Evolutionary conservation across 148 eudicot species (phyloP).

Genomic region (Vaccinium myrtillus): DNA sequence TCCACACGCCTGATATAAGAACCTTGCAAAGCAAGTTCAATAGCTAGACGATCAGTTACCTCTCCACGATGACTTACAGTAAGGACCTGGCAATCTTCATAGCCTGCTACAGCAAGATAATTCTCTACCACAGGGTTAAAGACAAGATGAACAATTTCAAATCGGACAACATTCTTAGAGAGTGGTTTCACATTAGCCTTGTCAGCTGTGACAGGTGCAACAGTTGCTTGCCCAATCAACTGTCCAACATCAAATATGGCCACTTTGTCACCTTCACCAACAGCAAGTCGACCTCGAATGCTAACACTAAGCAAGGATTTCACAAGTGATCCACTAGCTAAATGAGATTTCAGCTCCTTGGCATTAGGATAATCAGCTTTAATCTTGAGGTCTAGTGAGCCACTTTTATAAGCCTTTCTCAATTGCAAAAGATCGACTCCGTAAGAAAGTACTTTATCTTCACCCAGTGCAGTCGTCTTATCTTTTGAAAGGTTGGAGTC

Average conservation of each 20-base stretch:
- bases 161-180: slow-evolving; percentile 90
- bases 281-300: slow-evolving; percentile 94
- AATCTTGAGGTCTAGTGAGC: slow-evolving; percentile 89
- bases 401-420: slow-evolving; percentile 98
- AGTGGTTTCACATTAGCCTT: slow-evolving; percentile 97
- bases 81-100: slow-evolving; percentile 98
- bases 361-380: slow-evolving; percentile 97
- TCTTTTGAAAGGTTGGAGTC: slow-evolving; percentile 71
- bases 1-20: slow-evolving; percentile 93
- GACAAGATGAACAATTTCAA: slow-evolving; percentile 93
- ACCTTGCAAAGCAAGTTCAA: slow-evolving; percentile 98
- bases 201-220: slow-evolving; percentile 95
- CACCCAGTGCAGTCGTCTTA: slow-evolving; percentile 51
- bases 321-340: slow-evolving; percentile 87
- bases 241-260: slow-evolving; percentile 99
- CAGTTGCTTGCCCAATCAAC: slow-evolving; percentile 95
- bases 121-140: slow-evolving; percentile 90
- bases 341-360: slow-evolving; percentile 85
- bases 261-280: slow-evolving; percentile 98
- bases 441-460: slow-evolving; percentile 62
- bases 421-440: slow-evolving; percentile 77
- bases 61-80: slow-evolving; percentile 97
- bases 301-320: slow-evolving; percentile 95
- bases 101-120: slow-evolving; percentile 95
- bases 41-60: slow-evolving; percentile 92